Evolutionary conservation across 176 grass and related monocot species (phyloP).

Genomic region (Cymbopogon citratus): DNA sequence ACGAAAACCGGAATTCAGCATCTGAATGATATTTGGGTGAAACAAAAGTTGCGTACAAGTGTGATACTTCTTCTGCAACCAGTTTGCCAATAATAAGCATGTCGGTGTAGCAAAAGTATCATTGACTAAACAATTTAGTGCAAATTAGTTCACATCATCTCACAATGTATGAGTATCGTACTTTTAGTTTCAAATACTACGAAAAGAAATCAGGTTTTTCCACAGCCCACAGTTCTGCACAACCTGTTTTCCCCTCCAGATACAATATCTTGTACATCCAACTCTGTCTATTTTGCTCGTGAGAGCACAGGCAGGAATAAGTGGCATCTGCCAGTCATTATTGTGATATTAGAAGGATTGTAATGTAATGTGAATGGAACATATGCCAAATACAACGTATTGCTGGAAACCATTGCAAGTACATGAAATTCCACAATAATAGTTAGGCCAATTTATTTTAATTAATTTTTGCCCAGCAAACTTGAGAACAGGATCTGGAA

Average conservation of each 20-base stretch:
- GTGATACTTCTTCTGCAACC: neutral
- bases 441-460: neutral
- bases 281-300: constrained; percentile 15
- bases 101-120: neutral
- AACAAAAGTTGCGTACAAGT: constrained; percentile 6
- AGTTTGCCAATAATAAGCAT: constrained; percentile 9
- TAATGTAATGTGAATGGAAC: neutral
- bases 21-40: constrained; percentile 16
- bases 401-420: neutral
- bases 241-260: neutral
- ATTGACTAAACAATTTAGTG: neutral
- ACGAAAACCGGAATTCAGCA: neutral
- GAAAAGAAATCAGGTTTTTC: neutral
- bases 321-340: constrained; percentile 5
- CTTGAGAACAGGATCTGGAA: constrained; percentile 8
- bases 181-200: constrained; percentile 3
- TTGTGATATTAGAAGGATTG: constrained; percentile 5
- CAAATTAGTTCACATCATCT: neutral
- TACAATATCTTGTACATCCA: constrained; percentile 16
- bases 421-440: constrained; percentile 7
- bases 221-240: neutral
- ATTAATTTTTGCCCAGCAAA: neutral
- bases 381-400: constrained; percentile 3
- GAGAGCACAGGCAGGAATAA: constrained; percentile 2
- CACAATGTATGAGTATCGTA: constrained; percentile 1